A percentile compares a stretch with the other conserved stretches of the same genome.
Conservation (phyloP, 352 stramenopile species). For the Chloridella minuta region DNA sequence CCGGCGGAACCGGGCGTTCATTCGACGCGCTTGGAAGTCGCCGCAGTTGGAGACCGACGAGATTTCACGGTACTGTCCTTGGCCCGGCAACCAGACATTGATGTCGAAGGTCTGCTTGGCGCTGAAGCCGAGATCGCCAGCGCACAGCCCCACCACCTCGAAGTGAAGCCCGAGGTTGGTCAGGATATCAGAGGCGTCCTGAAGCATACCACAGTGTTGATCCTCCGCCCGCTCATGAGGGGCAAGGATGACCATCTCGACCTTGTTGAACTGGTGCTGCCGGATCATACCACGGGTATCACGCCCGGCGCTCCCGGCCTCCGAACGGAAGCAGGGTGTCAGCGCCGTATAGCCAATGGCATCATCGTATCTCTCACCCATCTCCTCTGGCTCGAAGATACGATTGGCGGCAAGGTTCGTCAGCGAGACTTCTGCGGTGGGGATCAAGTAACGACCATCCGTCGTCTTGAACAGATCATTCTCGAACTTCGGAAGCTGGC, state of each 20-base stretch:
- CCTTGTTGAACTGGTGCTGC: conserved; percentile 50
- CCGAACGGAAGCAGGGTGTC: conserved; percentile 43
- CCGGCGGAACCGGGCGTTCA: conserved; percentile 39
- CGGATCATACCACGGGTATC: conserved; percentile 39
- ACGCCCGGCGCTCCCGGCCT: conserved; percentile 35
- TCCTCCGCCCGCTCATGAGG: conserved; percentile 24
- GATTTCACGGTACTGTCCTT: conserved; percentile 27
- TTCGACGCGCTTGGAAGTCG: conserved; percentile 39
- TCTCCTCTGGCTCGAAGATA: conserved; percentile 14
- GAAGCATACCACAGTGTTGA: no score
- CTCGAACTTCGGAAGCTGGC: conserved; percentile 41
- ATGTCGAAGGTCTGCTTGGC: conserved; percentile 45
- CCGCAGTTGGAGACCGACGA: conserved; percentile 50
- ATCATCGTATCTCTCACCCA: conserved; percentile 34
- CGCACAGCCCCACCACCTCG: conserved; percentile 38
- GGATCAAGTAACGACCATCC: conserved; percentile 26
- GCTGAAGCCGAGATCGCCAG: conserved; percentile 32
- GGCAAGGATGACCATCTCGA: conserved; percentile 50
- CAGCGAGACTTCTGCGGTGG: conserved; percentile 44
- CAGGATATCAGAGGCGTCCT: no score
- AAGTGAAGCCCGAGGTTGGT: conserved; percentile 37
- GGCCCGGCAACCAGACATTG: conserved; percentile 39
- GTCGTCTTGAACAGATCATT: conserved; percentile 40
- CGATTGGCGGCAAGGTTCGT: conserved; percentile 23
- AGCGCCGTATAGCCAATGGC: conserved; percentile 33